Evolutionary conservation across 768 basidiomycete genomes (phyloP), one percentile per base, ranked within the genome.

Genomic region (Amanita pallidorosea): DNA sequence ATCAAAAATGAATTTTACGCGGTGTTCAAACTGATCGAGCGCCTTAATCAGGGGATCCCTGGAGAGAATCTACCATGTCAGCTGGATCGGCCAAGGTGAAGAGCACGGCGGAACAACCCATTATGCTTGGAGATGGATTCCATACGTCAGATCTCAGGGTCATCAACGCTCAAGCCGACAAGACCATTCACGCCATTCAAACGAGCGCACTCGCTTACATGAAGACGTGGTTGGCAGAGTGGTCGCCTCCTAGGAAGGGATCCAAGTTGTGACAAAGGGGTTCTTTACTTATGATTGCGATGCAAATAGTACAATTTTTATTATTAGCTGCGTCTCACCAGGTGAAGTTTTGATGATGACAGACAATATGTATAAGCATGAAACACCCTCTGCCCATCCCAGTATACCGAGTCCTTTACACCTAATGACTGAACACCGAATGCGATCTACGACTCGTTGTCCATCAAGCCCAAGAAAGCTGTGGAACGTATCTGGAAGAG

Each of bases 11-110:
- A 23, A 15, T 15, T 22, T 17, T 5, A 5, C 3, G 4, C 2
- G 9, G 5, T 29, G 5, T 23, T n/a, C n/a, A n/a, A 8, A 13
- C 23, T 25, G 3, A 45, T 35, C 37, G n/a, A n/a, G n/a, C n/a
- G 7, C 15, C 12, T 34, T 17, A n/a, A 17, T 18, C 11, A 85
- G 83, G 81, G 40, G 84, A 87, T 57, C 84, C 85, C 15, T 87
- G 84, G 84, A 72, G 76, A 45, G 79, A 81, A 49, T 75, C 79
- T 5, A 86, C 84, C 0, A 69, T 85, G 5, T 85, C 84, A 3
- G 76, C 83, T 0, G 71, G 75, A 20, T 69, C 68, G 11, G 66
- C 72, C 17, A 54, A 63, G 51, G 66, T 74, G 47, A 36, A 60
- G 18, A 82, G 74, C 59, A 82, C 78, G 3, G 49, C 70, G 1